Base-by-base conservation (phyloP, 192 early-diverging fungal genomes). In the Gryganskiella cystojenkinii region DNA sequence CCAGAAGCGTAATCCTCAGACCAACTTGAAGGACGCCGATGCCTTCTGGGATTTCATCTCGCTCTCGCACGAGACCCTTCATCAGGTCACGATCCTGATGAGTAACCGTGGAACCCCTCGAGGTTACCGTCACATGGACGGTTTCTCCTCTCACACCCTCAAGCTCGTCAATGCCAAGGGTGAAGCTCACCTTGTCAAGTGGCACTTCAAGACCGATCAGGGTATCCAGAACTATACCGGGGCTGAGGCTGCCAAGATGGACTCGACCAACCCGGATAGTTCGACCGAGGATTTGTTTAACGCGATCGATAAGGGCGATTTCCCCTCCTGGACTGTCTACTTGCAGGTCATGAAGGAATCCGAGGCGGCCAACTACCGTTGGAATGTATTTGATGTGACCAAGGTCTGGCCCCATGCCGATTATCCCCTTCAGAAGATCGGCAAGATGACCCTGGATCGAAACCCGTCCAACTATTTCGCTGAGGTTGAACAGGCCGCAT, bases 381-480 rank as follows among this genome's bases (percentile, higher is more conserved):
- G 88, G 82, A 90, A 95, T 70, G 81, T 87, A 27, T 90, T 95
- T 76, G 74, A 95, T 81, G 88, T 92, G 65, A 95, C 94, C 71
- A 95, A 94, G 85, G 85, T 92, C 37, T 90, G 90, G 83, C 85
- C 92, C 62, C 89, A 95, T 64, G 88, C 92, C 82, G 84, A 93
- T 56, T 90, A 89, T 61, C 91, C 92, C 30, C 84, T 95, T 63
- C 85, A 89, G 11, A 87, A 89, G 61, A 87, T 94, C 24, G 94
- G 93, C 46, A 90, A 86, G 53, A 84, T 95, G 84, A 86, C 88
- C 14, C 80, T 95, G 73, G 86, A 95, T 85, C 87, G 90, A 68
- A 93, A 93, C 86, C 91, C 91, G 0, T 88, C 90, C 65, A 93
- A 95, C 83, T 94, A 93, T 85, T 93, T 93, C 85, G 89, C 92